Conservation (phyloP, 2,329 filamentous ascomycete genomes). For the Saccharata proteae region DNA sequence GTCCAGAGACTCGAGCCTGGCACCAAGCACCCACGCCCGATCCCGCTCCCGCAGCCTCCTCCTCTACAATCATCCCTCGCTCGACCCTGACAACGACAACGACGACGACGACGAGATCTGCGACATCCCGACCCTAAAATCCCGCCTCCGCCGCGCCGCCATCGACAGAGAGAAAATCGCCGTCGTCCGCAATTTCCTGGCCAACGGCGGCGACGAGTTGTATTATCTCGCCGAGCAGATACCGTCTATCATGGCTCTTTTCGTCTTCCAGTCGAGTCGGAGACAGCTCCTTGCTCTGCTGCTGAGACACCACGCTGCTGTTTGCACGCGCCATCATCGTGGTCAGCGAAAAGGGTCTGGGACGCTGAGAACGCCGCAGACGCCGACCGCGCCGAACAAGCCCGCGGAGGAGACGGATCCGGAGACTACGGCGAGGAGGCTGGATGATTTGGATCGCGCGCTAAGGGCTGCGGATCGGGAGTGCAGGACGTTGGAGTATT, state of each 20-base stretch:
- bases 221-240: slow-evolving; percentile 54
- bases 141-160: slow-evolving; percentile 52
- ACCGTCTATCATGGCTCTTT: slow-evolving; percentile 43
- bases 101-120: slow-evolving; percentile 43
- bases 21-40: not conserved
- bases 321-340: too few relatives aligned
- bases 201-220: slow-evolving; percentile 63
- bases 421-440: slow-evolving; percentile 41
- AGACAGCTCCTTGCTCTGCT: slow-evolving; percentile 62
- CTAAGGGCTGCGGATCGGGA: slow-evolving; percentile 68
- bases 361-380: slow-evolving; percentile 35
- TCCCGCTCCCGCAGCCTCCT: not conserved
- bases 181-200: slow-evolving; percentile 69
- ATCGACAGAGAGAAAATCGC: slow-evolving; percentile 91
- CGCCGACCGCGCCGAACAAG: slow-evolving; percentile 35
- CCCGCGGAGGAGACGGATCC: slow-evolving; percentile 18
- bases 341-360: not conserved
- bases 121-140: slow-evolving; percentile 58
- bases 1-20: not conserved
- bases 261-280: slow-evolving; percentile 82
- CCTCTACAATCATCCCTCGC: slow-evolving; percentile 13
- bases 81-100: slow-evolving; percentile 30
- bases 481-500: slow-evolving; percentile 71
- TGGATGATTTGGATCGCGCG: slow-evolving; percentile 60
- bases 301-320: slow-evolving; percentile 36